Conservation (phyloP, 192 early-diverging fungal genomes). For the Podila epigama region DNA sequence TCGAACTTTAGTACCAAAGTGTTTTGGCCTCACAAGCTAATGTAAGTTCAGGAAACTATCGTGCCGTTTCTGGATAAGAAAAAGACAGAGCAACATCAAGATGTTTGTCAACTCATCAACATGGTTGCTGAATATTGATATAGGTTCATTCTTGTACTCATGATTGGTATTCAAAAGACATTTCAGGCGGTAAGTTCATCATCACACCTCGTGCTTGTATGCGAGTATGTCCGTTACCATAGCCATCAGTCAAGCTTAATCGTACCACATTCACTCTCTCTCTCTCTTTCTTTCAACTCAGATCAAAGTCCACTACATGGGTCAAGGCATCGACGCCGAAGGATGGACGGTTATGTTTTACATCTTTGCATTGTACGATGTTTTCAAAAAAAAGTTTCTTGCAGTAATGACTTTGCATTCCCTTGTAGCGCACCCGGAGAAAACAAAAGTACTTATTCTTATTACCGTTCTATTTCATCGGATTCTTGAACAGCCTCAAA, state of each 20-base stretch:
- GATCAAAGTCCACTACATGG: conserved; percentile 59
- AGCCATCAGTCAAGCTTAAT: no score
- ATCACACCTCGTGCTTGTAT: neutral
- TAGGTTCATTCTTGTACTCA: conserved; percentile 53
- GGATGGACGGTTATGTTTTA: conserved; percentile 65
- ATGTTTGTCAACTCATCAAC: neutral
- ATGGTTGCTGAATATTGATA: neutral
- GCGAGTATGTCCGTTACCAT: no score
- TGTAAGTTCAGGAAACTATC: conserved; percentile 34
- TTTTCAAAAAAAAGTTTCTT: neutral
- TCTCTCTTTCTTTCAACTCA: no score
- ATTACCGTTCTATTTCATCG: neutral
- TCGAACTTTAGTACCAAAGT: conserved; percentile 39
- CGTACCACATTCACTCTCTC: neutral
- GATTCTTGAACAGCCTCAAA: conserved; percentile 42
- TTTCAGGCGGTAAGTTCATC: conserved; percentile 53
- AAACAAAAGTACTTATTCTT: no score
- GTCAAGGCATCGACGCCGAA: conserved; percentile 54
- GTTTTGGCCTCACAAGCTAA: conserved; percentile 59
- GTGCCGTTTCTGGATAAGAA: neutral
- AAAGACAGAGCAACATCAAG: no score
- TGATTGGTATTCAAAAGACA: conserved; percentile 59
- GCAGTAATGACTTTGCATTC: neutral
- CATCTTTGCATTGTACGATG: conserved; percentile 56
- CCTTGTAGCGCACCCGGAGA: no score